Percentiles rank a stretch among this genome's conserved stretches.
These are phyloP conservation scores for Podila horticola DNA, from an alignment of 192 early-diverging fungal species.

Conservation along the genomic window DNA sequence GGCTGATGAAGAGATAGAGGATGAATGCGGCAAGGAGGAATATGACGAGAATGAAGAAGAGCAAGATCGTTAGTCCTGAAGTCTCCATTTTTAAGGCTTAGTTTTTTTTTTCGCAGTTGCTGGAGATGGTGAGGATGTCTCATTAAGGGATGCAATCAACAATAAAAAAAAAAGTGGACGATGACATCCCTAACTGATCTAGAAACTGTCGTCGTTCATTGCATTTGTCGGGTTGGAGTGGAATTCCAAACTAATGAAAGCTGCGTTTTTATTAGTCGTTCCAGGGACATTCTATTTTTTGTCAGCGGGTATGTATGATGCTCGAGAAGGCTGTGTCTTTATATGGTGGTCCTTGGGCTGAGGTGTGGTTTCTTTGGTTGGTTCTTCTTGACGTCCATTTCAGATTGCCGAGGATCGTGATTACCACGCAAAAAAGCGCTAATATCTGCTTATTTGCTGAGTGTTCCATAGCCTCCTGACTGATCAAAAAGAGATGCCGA, in stretches of 20 bases:
- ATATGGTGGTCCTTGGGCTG: neutral
- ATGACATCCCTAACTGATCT: neutral
- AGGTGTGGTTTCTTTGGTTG: too few species aligned
- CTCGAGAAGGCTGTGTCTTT: neutral
- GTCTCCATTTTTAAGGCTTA: conserved; percentile 26
- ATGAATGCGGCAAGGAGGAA: conserved; percentile 57
- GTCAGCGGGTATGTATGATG: too few species aligned
- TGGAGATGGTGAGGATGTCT: neutral
- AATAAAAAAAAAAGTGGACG: neutral
- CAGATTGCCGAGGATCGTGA: too few species aligned
- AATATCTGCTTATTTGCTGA: too few species aligned
- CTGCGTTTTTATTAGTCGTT: neutral
- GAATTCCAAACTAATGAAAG: neutral
- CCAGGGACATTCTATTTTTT: neutral
- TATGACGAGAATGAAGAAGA: conserved; percentile 63
- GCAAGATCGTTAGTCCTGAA: conserved; percentile 24
- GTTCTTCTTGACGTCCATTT: too few species aligned
- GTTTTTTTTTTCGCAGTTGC: neutral
- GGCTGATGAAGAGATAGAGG: conserved; percentile 63
- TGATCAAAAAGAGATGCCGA: too few species aligned
- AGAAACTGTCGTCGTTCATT: neutral
- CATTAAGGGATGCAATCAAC: neutral
- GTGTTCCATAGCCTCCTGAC: too few species aligned
- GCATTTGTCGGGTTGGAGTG: neutral
- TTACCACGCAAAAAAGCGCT: too few species aligned